Percentiles rank a stretch among this genome's conserved stretches.
phyloP scores from a whole-genome alignment of 768 basidiomycete genomes.

The Pleurotus tuber-regium region DNA sequence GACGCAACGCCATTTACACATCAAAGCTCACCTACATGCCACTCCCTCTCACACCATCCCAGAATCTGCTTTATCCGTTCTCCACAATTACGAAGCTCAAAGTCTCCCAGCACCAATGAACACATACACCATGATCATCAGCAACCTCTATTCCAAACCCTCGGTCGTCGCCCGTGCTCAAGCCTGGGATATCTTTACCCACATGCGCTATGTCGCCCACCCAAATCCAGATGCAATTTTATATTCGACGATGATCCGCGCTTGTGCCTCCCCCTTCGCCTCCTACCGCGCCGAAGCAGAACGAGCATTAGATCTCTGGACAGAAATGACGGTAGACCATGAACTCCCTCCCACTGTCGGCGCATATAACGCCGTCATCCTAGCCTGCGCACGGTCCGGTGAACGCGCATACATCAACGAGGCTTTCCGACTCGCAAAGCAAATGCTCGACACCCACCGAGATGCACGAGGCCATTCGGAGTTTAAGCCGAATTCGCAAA shows the following conservation, averaged over 20 bases:
- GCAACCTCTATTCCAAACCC: slow-evolving; percentile 48
- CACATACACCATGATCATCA: slow-evolving; percentile 72
- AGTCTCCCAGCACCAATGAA: slow-evolving; percentile 64
- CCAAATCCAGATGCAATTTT: slow-evolving; percentile 68
- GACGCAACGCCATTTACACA: slow-evolving; percentile 65
- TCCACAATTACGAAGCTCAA: slow-evolving; percentile 71
- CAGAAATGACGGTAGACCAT: slow-evolving; percentile 83
- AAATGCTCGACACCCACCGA: slow-evolving; percentile 82
- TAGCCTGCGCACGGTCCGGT: slow-evolving; percentile 73
- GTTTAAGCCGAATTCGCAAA: slow-evolving; percentile 59
- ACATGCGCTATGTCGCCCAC: slow-evolving; percentile 96
- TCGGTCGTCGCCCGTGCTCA: slow-evolving; percentile 61
- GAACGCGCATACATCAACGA: slow-evolving; percentile 67
- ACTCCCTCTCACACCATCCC: slow-evolving; percentile 50
- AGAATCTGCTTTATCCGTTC: slow-evolving; percentile 56
- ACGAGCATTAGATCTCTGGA: slow-evolving; percentile 89
- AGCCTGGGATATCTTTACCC: slow-evolving; percentile 92
- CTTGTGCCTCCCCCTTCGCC: slow-evolving; percentile 62
- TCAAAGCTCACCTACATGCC: slow-evolving; percentile 62
- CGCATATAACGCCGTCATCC: slow-evolving; percentile 81
- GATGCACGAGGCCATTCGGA: slow-evolving; percentile 58
- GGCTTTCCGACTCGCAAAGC: slow-evolving; percentile 77
- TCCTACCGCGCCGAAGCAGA: slow-evolving; percentile 73
- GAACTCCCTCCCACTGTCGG: slow-evolving; percentile 57
- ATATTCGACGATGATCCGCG: slow-evolving; percentile 85